Evolutionary conservation across 1,284 basidiomycete genomes (phyloP).

Genomic region (Schizopora paradoxa): DNA sequence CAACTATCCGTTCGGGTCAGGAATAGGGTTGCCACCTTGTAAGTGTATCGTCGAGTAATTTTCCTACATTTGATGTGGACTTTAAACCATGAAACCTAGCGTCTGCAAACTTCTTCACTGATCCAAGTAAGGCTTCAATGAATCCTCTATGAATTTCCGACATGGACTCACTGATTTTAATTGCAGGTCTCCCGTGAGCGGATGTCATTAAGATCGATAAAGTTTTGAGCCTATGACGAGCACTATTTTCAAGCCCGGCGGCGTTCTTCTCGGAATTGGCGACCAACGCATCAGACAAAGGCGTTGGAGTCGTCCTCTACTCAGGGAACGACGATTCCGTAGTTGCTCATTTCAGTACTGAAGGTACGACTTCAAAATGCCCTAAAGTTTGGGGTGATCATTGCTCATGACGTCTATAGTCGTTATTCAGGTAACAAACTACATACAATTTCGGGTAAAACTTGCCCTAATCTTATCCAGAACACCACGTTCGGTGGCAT

Average conservation of each 20-base stretch:
- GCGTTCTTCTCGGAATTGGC: conserved; percentile 58
- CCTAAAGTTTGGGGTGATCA: neutral
- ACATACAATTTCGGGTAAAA: conserved; percentile 37
- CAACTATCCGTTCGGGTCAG: conserved; percentile 44
- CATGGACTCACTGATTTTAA: neutral
- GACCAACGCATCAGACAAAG: conserved; percentile 46
- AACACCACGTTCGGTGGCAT: conserved; percentile 73
- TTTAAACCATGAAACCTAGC: conserved; percentile 13
- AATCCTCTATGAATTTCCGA: conserved; percentile 1
- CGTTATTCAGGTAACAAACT: conserved; percentile 51
- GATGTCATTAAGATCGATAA: too few relatives aligned
- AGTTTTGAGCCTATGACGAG: neutral
- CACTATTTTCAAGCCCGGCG: conserved; percentile 45
- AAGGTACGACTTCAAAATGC: conserved; percentile 46
- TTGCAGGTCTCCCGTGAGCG: conserved; percentile 43
- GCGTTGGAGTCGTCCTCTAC: conserved; percentile 51
- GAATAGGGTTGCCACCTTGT: conserved; percentile 22
- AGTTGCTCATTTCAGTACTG: conserved; percentile 54
- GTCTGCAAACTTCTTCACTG: conserved; percentile 27
- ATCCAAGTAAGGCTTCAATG: conserved; percentile 37
- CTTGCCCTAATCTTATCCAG: conserved; percentile 33
- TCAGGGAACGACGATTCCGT: conserved; percentile 66
- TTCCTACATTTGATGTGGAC: neutral
- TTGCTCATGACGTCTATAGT: conserved; percentile 3
- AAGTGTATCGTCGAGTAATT: conserved; percentile 11